These are phyloP conservation scores for Phaeotremella fagi DNA, from an alignment of 768 basidiomycete species.

Conservation along the genomic window DNA sequence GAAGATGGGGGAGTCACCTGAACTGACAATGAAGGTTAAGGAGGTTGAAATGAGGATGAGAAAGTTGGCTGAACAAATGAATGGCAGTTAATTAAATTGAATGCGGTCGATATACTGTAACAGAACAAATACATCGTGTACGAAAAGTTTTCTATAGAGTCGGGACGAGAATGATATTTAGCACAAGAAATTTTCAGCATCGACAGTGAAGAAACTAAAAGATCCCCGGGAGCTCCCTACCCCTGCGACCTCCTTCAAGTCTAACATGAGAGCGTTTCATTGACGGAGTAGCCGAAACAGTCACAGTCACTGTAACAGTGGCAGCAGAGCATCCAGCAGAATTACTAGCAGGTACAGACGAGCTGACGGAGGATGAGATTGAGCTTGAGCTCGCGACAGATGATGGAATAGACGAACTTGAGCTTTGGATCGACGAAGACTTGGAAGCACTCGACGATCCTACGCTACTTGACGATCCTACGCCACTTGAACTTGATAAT, in stretches of 20 bases:
- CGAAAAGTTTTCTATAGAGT: too few relatives aligned
- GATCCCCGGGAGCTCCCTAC: too few relatives aligned
- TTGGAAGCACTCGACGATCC: background rate
- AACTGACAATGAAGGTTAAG: background rate
- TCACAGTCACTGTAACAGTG: conserved; percentile 15
- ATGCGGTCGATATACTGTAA: too few relatives aligned
- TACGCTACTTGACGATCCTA: too few relatives aligned
- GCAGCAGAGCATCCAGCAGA: background rate
- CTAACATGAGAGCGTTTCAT: background rate
- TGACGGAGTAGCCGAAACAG: conserved; percentile 13
- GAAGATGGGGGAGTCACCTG: background rate
- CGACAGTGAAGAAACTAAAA: too few relatives aligned
- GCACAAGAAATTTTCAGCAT: too few relatives aligned
- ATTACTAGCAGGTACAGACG: conserved; percentile 2
- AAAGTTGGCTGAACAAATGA: background rate
- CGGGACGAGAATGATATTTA: too few relatives aligned
- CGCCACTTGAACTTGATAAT: too few relatives aligned
- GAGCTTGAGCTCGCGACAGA: background rate
- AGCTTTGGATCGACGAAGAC: background rate
- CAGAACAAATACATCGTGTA: too few relatives aligned
- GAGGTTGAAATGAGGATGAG: background rate
- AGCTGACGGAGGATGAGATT: conserved; percentile 1
- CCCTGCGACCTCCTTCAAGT: too few relatives aligned
- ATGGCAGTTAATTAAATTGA: too few relatives aligned
- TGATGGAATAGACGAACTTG: background rate